Evolutionary conservation across 1,284 basidiomycete genomes (phyloP).

Genomic region (Puccinia polysora): DNA sequence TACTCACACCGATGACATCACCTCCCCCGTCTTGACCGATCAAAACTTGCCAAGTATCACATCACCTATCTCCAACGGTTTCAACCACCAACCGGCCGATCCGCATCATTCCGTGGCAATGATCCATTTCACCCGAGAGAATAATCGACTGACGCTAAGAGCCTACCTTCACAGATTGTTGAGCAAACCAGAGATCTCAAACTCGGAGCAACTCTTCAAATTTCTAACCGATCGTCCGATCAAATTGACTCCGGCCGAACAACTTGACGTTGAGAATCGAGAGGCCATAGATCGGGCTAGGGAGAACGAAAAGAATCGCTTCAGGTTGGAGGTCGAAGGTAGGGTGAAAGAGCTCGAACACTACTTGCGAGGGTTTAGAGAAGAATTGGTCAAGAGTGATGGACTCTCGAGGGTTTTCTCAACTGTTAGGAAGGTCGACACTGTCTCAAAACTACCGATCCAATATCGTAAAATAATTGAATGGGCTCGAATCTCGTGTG

Average conservation of each 20-base stretch:
- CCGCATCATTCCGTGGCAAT: too few species aligned
- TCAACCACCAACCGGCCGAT: slow-evolving; percentile 54
- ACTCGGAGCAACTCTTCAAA: slow-evolving; percentile 75
- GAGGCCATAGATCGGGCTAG: slow-evolving; percentile 85
- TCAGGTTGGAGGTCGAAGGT: slow-evolving; percentile 77
- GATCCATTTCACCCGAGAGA: slow-evolving; percentile 73
- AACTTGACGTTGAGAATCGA: slow-evolving; percentile 69
- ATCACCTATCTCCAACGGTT: slow-evolving; percentile 53
- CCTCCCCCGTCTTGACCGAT: slow-evolving; percentile 45
- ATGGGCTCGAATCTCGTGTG: slow-evolving; percentile 92
- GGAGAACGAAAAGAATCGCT: slow-evolving; percentile 78
- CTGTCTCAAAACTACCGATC: slow-evolving; percentile 71
- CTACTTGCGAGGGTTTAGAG: slow-evolving; percentile 80
- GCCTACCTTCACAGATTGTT: slow-evolving; percentile 82
- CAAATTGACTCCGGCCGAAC: slow-evolving; percentile 66
- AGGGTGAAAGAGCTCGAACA: slow-evolving; percentile 81
- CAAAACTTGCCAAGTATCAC: too few species aligned
- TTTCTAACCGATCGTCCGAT: slow-evolving; percentile 80
- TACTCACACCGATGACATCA: slow-evolving; percentile 47
- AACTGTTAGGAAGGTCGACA: slow-evolving; percentile 75
- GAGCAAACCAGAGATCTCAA: slow-evolving; percentile 64
- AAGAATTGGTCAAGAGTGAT: slow-evolving; percentile 80
- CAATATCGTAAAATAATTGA: slow-evolving; percentile 86
- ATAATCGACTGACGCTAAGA: slow-evolving; percentile 88
- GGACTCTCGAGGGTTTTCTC: slow-evolving; percentile 82